Evolutionary conservation across 2,329 filamentous ascomycete species (phyloP).

Genomic region (Sarocladium kiliense): DNA sequence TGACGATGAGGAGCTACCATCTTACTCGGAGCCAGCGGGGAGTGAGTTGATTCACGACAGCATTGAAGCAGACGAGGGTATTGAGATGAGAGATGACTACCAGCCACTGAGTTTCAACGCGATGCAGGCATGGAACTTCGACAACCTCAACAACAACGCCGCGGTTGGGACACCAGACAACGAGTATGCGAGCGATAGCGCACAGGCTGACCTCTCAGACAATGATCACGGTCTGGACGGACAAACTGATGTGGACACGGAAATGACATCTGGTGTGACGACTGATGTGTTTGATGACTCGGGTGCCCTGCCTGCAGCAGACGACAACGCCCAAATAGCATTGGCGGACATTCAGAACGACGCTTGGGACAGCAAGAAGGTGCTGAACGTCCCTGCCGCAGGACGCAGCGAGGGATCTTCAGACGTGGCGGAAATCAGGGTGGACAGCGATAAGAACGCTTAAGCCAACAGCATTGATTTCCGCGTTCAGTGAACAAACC

Average conservation of each 20-base stretch:
- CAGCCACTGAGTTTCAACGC: constrained; percentile 23
- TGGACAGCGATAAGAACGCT: constrained; percentile 33
- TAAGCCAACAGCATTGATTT: not conserved
- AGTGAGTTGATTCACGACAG: constrained; percentile 31
- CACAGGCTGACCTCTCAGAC: constrained; percentile 34
- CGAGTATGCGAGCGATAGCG: constrained; percentile 38
- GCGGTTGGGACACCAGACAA: constrained; percentile 25
- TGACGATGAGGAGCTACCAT: constrained; percentile 26
- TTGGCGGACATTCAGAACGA: constrained; percentile 2
- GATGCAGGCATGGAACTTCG: constrained; percentile 40
- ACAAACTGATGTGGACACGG: constrained; percentile 18
- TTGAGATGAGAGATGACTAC: constrained; percentile 32
- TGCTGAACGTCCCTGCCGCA: constrained; percentile 34
- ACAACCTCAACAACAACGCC: constrained; percentile 26
- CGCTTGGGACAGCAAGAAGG: constrained; percentile 15
- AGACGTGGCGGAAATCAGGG: constrained; percentile 44
- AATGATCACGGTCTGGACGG: constrained; percentile 20
- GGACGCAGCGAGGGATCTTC: constrained; percentile 30
- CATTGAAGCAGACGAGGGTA: constrained; percentile 44
- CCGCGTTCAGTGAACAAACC: too few species aligned
- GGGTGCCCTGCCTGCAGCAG: not conserved
- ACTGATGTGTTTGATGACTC: constrained; percentile 6
- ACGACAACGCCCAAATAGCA: not conserved
- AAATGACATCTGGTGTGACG: constrained; percentile 20
- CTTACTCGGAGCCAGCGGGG: constrained; percentile 22